These are phyloP conservation scores for Delonix regia DNA, from an alignment of 306 rosid genomes.

Conservation along the genomic window DNA sequence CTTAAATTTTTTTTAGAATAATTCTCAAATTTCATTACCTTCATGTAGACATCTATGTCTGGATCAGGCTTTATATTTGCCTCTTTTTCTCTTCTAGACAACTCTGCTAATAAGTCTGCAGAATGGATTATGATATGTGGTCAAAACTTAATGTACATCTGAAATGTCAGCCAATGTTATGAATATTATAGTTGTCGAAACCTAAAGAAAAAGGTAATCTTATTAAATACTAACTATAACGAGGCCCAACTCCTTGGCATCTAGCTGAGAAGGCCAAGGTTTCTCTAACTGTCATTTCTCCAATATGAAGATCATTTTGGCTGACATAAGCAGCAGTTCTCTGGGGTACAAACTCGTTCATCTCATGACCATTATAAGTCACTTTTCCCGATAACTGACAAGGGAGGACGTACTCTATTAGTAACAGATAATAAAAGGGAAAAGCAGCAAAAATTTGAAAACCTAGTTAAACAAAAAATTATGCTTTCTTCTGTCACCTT, in stretches of 20 bases:
- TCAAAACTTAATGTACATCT: neutral
- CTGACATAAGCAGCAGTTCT: slow-evolving; percentile 79
- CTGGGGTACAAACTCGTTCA: slow-evolving; percentile 79
- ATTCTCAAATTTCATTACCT: slow-evolving; percentile 45
- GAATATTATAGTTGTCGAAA: slow-evolving; percentile 19
- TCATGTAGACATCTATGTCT: slow-evolving; percentile 72
- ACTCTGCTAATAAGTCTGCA: slow-evolving; percentile 65
- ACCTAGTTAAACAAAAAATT: neutral
- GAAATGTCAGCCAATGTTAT: neutral
- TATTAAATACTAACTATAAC: slow-evolving; percentile 56
- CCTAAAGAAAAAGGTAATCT: too few species aligned
- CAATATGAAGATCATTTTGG: slow-evolving; percentile 76
- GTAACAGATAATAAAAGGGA: neutral
- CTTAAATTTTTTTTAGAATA: neutral
- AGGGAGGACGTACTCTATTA: slow-evolving; percentile 1
- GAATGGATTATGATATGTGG: neutral
- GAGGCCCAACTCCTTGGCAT: slow-evolving; percentile 78
- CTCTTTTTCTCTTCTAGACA: slow-evolving; percentile 69
- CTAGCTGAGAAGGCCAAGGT: slow-evolving; percentile 84
- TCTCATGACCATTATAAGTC: slow-evolving; percentile 63
- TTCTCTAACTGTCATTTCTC: slow-evolving; percentile 84
- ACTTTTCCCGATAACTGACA: slow-evolving; percentile 61
- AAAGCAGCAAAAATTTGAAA: neutral
- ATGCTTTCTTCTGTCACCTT: slow-evolving; percentile 41
- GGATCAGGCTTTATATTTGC: slow-evolving; percentile 70